Conservation (phyloP, 2,329 filamentous ascomycete genomes). For the Rutstroemia sp. region DNA sequence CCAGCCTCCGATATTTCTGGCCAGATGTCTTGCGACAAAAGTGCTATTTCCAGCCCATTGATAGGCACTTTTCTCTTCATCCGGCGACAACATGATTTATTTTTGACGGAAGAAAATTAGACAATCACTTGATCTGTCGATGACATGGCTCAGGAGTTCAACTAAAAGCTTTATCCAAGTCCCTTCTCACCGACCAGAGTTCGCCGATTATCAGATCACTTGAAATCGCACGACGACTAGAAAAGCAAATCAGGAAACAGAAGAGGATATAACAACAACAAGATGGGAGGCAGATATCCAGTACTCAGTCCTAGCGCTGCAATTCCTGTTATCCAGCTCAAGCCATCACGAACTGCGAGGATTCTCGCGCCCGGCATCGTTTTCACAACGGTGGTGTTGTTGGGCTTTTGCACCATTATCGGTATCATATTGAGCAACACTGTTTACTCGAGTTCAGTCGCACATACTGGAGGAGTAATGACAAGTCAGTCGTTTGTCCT, state of each 20-base stretch:
- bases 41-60: neutral
- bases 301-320: neutral
- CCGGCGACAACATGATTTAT: neutral
- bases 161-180: too few relatives aligned
- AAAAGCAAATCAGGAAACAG: neutral
- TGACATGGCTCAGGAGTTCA: too few relatives aligned
- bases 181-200: too few relatives aligned
- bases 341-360: slow-evolving; percentile 8
- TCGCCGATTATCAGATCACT: too few relatives aligned
- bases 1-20: neutral
- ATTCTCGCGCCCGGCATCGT: slow-evolving; percentile 18
- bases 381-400: slow-evolving; percentile 10
- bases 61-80: neutral
- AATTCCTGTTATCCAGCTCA: neutral
- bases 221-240: neutral
- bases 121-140: neutral
- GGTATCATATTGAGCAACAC: slow-evolving; percentile 11
- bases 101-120: neutral
- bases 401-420: slow-evolving; percentile 10
- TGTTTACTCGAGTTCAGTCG: slow-evolving; percentile 7
- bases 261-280: neutral
- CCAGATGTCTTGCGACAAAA: neutral
- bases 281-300: neutral
- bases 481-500: slow-evolving; percentile 15
- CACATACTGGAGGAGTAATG: slow-evolving; percentile 11